Evolutionary conservation across 139 green algal genomes (phyloP).

Genomic region (Mesostigma viride): DNA sequence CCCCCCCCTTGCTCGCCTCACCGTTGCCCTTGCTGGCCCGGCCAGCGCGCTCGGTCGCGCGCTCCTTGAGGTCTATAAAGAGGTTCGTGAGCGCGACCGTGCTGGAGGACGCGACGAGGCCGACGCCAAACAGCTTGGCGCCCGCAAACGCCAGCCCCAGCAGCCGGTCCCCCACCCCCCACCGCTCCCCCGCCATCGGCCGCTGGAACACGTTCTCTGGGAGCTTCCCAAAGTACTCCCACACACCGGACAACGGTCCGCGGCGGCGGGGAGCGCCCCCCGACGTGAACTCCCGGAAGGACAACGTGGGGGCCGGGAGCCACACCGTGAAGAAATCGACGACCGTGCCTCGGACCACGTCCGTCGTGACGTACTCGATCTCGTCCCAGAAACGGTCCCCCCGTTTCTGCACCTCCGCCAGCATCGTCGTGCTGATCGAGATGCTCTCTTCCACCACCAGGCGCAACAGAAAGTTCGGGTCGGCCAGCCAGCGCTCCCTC

Average conservation of each 20-base stretch:
- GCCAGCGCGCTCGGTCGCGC: no score
- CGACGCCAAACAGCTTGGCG: slow-evolving; percentile 25
- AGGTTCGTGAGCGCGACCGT: slow-evolving; percentile 21
- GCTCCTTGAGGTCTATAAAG: slow-evolving; percentile 3
- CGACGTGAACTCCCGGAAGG: no score
- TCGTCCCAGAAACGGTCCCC: slow-evolving; percentile 25
- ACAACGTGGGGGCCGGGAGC: slow-evolving; percentile 27
- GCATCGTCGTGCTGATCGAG: slow-evolving; percentile 28
- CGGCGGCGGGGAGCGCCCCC: no score
- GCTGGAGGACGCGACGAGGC: slow-evolving; percentile 23
- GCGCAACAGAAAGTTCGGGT: slow-evolving; percentile 26
- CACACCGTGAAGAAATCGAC: slow-evolving; percentile 36
- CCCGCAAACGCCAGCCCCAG: slow-evolving; percentile 16
- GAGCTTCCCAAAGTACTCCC: no score
- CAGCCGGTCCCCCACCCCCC: slow-evolving; percentile 4
- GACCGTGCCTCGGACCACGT: slow-evolving; percentile 18
- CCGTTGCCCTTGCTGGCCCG: not conserved
- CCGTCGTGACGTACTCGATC: slow-evolving; percentile 31
- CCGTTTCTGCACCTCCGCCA: slow-evolving; percentile 27
- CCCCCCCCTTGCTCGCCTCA: no score
- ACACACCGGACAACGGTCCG: no score
- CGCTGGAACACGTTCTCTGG: slow-evolving; percentile 32
- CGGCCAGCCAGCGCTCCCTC: slow-evolving; percentile 20
- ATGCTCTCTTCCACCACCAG: slow-evolving; percentile 31
- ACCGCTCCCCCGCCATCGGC: slow-evolving; percentile 12